These are phyloP conservation scores for Saccharomyces hybrid DNA, from an alignment of 1,139 yeast species.

Conservation along the genomic window DNA sequence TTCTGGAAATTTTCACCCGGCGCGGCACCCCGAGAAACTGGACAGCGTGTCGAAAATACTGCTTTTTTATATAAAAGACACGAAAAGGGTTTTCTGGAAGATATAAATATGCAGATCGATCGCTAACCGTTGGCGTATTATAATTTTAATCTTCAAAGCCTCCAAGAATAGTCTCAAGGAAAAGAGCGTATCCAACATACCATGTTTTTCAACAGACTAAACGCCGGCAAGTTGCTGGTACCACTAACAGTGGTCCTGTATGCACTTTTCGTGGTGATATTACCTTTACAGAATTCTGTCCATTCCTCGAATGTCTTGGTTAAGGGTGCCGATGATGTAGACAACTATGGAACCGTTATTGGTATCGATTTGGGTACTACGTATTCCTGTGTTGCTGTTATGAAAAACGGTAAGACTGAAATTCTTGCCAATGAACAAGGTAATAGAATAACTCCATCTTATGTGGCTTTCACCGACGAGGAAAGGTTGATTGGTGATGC, in stretches of 20 bases:
- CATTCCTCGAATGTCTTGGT: slow-evolving; percentile 19
- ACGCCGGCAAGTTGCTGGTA: slow-evolving; percentile 37
- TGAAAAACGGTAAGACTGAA: slow-evolving; percentile 87
- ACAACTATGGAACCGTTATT: slow-evolving; percentile 65
- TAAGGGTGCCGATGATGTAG: slow-evolving; percentile 37
- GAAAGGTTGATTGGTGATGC: slow-evolving; percentile 93
- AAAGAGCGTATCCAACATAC: neutral
- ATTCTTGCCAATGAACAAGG: slow-evolving; percentile 93
- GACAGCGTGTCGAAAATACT: neutral
- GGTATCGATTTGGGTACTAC: slow-evolving; percentile 80
- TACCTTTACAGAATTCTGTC: slow-evolving; percentile 44
- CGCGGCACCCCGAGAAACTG: neutral
- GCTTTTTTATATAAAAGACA: neutral
- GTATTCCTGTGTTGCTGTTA: slow-evolving; percentile 90
- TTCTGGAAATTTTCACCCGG: slow-evolving; percentile 1
- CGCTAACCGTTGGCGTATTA: neutral
- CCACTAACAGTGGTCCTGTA: slow-evolving; percentile 50
- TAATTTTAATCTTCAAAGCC: neutral
- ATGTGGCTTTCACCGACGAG: slow-evolving; percentile 75
- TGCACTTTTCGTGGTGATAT: slow-evolving; percentile 47
- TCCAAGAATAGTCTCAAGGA: neutral
- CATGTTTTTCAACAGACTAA: slow-evolving; percentile 28
- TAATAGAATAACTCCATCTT: slow-evolving; percentile 88
- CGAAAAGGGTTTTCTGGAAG: neutral
- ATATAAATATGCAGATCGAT: neutral